Base-by-base conservation (phyloP, 208 protist species). In the Chromosphaera perkinsii region DNA sequence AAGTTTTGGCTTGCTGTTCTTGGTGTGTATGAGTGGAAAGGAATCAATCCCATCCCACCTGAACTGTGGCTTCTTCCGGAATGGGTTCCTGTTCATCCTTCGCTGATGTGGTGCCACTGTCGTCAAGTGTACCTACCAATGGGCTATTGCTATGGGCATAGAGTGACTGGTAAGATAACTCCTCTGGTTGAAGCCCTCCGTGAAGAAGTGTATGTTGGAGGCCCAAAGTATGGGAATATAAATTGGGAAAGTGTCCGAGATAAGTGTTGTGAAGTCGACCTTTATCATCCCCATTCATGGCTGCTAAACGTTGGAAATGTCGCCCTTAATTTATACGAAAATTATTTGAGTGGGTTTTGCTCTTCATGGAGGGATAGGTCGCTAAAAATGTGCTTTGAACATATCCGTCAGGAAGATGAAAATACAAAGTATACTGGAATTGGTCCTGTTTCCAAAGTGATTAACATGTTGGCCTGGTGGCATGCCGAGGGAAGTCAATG, bases 51-150 rank as follows among this genome's bases (percentile, higher is more conserved):
- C 9, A 26, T 69, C 17, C 58, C 51, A 12, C 63, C 39, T 40
- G 63, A 60, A 35, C 60, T 71, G 47, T n/a, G 17, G 29, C 58
- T 73, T 14, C 47, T 73, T 29, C 68, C 68, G 7, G 22, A 43
- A 0, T 58, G 47, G 36, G 35, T 72, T 33, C 63, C 71, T 9
- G 12, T 72, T n/a, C 72, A 77, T 35, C 29, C 60, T 5, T 48
- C 10, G 36, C 62, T 60, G 3, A 67, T 73, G 73, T 85, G 94
- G 94, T 96, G 92, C 78, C 93, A 98, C 85, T 94, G 88, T 68
- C 85, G 94, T 43, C 91, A 94, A 43, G 91, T 98, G 33, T 91
- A 94, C 52, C 74, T 96, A 20, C 91, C 94, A 22, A 96, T 98
- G 80, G 85, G 84, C 29, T 97, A 96, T 76, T 75, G 96, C 29